Evolutionary conservation across 2,329 filamentous ascomycete species (phyloP).

Genomic region (Mariannaea sp.): DNA sequence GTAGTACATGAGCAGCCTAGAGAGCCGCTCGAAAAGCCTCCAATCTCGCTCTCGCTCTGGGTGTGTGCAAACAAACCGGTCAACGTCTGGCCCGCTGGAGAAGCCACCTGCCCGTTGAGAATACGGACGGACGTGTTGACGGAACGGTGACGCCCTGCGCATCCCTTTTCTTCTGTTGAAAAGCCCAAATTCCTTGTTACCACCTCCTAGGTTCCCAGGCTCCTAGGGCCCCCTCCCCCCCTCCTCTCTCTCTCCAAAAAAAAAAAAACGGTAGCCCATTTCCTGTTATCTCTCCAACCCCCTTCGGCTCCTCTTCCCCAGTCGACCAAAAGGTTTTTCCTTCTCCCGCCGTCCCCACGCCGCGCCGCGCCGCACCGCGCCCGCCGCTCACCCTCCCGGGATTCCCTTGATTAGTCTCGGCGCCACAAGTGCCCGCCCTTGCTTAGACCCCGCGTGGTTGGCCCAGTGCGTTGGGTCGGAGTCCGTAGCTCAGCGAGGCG

Average conservation of each 20-base stretch:
- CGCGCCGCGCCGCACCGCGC: constrained; percentile 33
- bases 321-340: constrained; percentile 27
- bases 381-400: constrained; percentile 23
- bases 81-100: constrained; percentile 9
- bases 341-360: constrained; percentile 30
- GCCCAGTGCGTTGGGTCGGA: constrained; percentile 24
- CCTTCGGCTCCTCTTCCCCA: constrained; percentile 7
- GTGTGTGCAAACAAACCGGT: constrained; percentile 13
- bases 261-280: constrained; percentile 7
- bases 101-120: constrained; percentile 23
- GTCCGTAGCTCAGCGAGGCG: constrained; percentile 21
- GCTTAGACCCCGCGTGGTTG: constrained; percentile 37
- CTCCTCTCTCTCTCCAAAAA: too few relatives aligned
- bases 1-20: neutral
- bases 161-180: constrained; percentile 35
- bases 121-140: constrained; percentile 13
- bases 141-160: constrained; percentile 28
- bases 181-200: constrained; percentile 21
- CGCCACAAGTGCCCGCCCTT: constrained; percentile 32
- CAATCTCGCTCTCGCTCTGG: neutral
- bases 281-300: constrained; percentile 2
- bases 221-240: constrained; percentile 7
- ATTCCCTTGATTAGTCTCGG: constrained; percentile 32
- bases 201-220: constrained; percentile 15
- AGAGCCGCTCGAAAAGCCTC: neutral